Base-by-base conservation (phyloP, 768 basidiomycete species). In the Amanita molliuscula region DNA sequence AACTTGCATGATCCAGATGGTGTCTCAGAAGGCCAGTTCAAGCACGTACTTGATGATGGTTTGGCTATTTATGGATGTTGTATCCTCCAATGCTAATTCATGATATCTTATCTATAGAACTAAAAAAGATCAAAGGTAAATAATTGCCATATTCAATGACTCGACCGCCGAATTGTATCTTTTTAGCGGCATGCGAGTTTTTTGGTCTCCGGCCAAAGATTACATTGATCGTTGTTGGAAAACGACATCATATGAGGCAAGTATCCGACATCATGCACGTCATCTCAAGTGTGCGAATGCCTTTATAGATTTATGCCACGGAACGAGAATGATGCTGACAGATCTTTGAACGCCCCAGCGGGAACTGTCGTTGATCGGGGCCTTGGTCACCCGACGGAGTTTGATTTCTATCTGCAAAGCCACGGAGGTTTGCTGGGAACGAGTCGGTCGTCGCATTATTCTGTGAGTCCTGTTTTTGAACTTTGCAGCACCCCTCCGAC, bases 361-460 rank as follows among this genome's bases (percentile, higher is more conserved):
- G 88, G 88, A 6, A 85, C 86, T 0, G 84, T 90, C 10, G 75
- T 88, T 21, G 88, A 91, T 57, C 69, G 68, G 1, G 81, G 78
- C 3, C 78, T 88, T 37, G 73, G 75, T 0, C 82, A 85, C 56
- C 84, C 86, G 0, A 74, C 75, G 0, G 83, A 87, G 48, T 81
- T 82, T 33, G 88, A 91, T 55, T 91, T 79, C 62, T 89, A 84
- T 56, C 69, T 91, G 3, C 81, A 81, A 58, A 83, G 81, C 45
- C 88, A 91, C 51, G 84, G 76, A 0, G 88, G 86, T 10, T 65
- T 90, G 1, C 71, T 88, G 1, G 88, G 88, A 7, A 91, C 86
- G 0, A 86, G 83, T 50, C 61, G 73, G 7, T 67, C 72, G 0
- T 67, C 66, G 0, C 73, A 75, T 58, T 77, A 77, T 55, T 67